These are phyloP conservation scores for Cynara cardunculus DNA, from an alignment of 129 eudicot species.

Conservation along the genomic window DNA sequence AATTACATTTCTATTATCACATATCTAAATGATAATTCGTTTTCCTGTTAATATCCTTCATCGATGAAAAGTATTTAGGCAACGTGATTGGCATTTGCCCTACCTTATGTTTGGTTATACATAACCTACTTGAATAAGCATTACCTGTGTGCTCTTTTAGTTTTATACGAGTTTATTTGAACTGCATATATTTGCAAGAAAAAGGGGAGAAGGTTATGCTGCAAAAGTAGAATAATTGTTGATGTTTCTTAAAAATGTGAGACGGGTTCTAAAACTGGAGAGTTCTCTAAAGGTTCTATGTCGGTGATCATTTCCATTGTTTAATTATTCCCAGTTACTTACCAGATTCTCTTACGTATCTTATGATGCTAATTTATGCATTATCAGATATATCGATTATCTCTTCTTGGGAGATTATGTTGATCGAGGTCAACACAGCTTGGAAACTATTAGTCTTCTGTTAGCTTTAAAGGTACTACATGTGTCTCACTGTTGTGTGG, in stretches of 20 bases:
- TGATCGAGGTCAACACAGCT: slow-evolving; percentile 95
- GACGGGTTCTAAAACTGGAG: neutral
- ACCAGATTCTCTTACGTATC: neutral
- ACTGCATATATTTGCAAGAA: neutral
- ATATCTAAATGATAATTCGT: too few relatives aligned
- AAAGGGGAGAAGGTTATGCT: neutral
- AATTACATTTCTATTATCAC: too few relatives aligned
- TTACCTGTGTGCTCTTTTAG: neutral
- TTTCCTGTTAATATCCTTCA: too few relatives aligned
- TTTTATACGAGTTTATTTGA: neutral
- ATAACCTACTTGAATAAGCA: neutral
- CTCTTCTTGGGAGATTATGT: slow-evolving; percentile 95
- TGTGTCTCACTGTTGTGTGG: neutral
- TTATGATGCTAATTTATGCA: slow-evolving; percentile 20
- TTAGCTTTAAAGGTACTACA: slow-evolving; percentile 76
- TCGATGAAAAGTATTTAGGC: neutral
- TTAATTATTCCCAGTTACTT: neutral
- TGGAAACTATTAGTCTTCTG: slow-evolving; percentile 77
- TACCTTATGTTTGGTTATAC: too few relatives aligned
- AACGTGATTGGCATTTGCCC: neutral
- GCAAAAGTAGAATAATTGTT: neutral
- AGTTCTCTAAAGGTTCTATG: neutral
- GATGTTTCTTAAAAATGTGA: neutral
- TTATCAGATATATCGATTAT: slow-evolving; percentile 81
- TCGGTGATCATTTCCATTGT: neutral